Evolutionary conservation across 2,329 filamentous ascomycete genomes (phyloP), one percentile per base, ranked within the genome.

Genomic region (Leptographium lundbergii): DNA sequence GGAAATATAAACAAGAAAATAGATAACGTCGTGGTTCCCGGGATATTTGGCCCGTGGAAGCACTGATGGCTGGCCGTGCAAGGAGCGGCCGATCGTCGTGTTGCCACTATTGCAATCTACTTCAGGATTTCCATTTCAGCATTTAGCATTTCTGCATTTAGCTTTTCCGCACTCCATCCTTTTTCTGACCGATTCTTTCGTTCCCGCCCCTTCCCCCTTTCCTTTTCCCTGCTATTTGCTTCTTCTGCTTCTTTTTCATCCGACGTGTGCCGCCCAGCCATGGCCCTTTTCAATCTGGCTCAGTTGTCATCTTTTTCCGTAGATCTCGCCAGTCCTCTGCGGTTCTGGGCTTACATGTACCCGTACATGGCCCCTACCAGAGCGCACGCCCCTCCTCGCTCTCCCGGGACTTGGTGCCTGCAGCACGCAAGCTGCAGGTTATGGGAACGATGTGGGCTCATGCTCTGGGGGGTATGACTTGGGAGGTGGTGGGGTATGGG

Each of bases 371-470:
- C 36, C 25, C 29, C 13, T 32, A 29, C 25, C 36, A n/a, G 51
- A 10, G 24, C 14, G 52, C 6, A 3, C 50, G 47, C 36, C n/a
- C 54, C 47, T n/a, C n/a, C 11, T 22, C 55, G 32, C 13, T 29
- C 13, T 29, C 57, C 54, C 58, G 53, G 54, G 54, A 52, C 47
- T 59, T 56, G 48, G 57, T 59, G 58, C 58, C 58, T 59, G 58
- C 58, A 59, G 58, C 54, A 59, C 48, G 58, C 54, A 59, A 24
- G 45, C 58, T 59, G 54, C 58, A 59, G 22, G 57, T 14, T 14
- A 55, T 47, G 45, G 25, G 29, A 39, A 25, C 17, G 53, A 54
- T 27, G 52, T 59, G 57, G 56, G 48, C 25, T 36, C 22, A 27
- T 50, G 47, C 27, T 36, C 14, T 4, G 22, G 36, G 56, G 56